Evolutionary conservation across 805 yeast genomes (phyloP).

Genomic region (Candida tibetensis): DNA sequence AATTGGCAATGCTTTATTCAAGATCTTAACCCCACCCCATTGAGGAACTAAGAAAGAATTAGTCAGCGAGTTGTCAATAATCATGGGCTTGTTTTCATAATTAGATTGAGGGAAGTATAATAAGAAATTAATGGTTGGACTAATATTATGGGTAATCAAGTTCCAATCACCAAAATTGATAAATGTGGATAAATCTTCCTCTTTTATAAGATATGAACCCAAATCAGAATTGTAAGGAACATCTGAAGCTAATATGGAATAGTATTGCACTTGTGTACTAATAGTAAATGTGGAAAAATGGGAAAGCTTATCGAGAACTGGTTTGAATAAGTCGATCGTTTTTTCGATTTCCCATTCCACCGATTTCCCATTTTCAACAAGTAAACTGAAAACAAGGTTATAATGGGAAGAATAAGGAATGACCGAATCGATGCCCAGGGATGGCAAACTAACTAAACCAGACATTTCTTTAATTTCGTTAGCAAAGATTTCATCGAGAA

Average conservation of each 20-base stretch:
- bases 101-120: slow-evolving; percentile 57
- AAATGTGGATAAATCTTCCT: slow-evolving; percentile 64
- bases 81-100: slow-evolving; percentile 44
- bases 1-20: slow-evolving; percentile 36
- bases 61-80: slow-evolving; percentile 44
- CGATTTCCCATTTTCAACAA: slow-evolving; percentile 66
- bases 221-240: slow-evolving; percentile 21
- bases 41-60: slow-evolving; percentile 78
- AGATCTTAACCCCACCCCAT: slow-evolving; percentile 78
- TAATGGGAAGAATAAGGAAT: slow-evolving; percentile 61
- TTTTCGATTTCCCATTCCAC: slow-evolving; percentile 71
- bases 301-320: slow-evolving; percentile 51
- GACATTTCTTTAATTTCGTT: slow-evolving; percentile 35
- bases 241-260: slow-evolving; percentile 41
- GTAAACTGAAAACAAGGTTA: slow-evolving; percentile 72
- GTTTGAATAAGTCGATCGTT: slow-evolving; percentile 51
- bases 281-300: slow-evolving; percentile 68
- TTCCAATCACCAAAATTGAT: slow-evolving; percentile 88
- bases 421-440: slow-evolving; percentile 25
- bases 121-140: slow-evolving; percentile 70
- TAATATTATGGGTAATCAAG: slow-evolving; percentile 51
- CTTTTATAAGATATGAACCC: slow-evolving; percentile 36
- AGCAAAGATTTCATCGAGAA: slow-evolving; percentile 39
- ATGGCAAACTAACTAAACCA: slow-evolving; percentile 10
- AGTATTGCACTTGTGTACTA: slow-evolving; percentile 76